These are phyloP conservation scores for Rachicladosporium sp. DNA, from an alignment of 2,329 filamentous ascomycete species.

Conservation along the genomic window DNA sequence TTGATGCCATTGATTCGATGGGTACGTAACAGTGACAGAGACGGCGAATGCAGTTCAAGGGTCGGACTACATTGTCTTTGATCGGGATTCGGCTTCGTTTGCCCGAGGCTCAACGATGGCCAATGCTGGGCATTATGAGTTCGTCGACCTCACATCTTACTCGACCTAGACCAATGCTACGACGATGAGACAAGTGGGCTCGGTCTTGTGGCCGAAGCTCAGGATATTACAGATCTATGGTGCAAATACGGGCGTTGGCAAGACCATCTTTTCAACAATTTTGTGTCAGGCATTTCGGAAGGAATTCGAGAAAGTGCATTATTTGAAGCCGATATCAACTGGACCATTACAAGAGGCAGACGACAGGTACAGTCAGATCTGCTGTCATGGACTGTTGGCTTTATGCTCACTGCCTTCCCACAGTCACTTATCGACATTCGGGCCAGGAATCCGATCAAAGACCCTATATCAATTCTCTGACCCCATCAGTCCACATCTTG, in stretches of 20 bases:
- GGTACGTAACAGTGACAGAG: too few species aligned
- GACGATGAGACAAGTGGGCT: constrained; percentile 39
- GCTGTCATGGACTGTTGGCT: too few species aligned
- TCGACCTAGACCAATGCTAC: too few species aligned
- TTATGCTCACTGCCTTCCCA: too few species aligned
- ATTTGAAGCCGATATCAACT: constrained; percentile 73
- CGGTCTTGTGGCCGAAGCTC: constrained; percentile 55
- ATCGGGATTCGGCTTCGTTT: too few species aligned
- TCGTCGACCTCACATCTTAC: too few species aligned
- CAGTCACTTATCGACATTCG: constrained; percentile 54
- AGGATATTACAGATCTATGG: constrained; percentile 66
- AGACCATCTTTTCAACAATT: constrained; percentile 67
- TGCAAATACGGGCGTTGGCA: constrained; percentile 74
- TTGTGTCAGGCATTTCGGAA: constrained; percentile 51
- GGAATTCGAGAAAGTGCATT: constrained; percentile 43
- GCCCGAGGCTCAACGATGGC: too few species aligned
- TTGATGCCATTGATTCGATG: too few species aligned
- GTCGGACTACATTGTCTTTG: too few species aligned
- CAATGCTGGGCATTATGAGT: background rate
- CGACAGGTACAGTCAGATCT: constrained; percentile 26
- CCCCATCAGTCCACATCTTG: constrained; percentile 67
- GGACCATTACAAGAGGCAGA: constrained; percentile 59
- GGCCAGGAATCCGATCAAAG: constrained; percentile 43
- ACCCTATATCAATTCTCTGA: constrained; percentile 61
- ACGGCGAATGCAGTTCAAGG: too few species aligned